phyloP scores from a whole-genome alignment of 352 stramenopile species.

The Globisporangium irregulare region DNA sequence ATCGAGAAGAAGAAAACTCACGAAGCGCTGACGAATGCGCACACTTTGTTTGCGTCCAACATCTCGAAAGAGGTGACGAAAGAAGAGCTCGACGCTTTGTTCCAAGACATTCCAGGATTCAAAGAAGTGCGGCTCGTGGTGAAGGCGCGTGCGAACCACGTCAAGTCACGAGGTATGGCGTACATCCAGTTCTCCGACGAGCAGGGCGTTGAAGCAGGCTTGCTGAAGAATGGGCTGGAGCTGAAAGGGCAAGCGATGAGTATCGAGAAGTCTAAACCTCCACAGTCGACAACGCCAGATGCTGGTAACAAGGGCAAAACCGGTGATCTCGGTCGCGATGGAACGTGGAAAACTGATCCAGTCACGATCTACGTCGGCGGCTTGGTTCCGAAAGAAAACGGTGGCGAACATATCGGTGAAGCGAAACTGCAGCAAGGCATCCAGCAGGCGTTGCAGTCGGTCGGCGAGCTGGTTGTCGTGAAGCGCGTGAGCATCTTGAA shows the following conservation, averaged over 20 bases:
- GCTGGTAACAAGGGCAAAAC: background rate
- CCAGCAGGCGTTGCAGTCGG: conserved; percentile 32
- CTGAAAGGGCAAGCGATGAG: conserved; percentile 30
- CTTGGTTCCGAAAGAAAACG: conserved; percentile 21
- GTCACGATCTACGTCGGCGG: conserved; percentile 59
- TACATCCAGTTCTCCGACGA: conserved; percentile 67
- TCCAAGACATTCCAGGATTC: conserved; percentile 41
- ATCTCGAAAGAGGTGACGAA: conserved; percentile 54
- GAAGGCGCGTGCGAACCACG: conserved; percentile 51
- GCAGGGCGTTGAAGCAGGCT: conserved; percentile 31
- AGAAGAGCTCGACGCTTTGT: conserved; percentile 50
- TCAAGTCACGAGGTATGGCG: conserved; percentile 72
- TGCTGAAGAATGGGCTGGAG: conserved; percentile 9
- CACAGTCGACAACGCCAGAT: conserved; percentile 9
- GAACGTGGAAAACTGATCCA: conserved; percentile 46
- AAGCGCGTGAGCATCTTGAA: conserved; percentile 51
- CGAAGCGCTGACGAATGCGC: conserved; percentile 47
- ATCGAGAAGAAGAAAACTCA: conserved; percentile 32
- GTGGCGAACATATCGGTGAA: conserved; percentile 32
- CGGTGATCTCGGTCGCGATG: conserved; percentile 14
- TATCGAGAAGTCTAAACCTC: conserved; percentile 51
- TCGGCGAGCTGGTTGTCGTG: conserved; percentile 32
- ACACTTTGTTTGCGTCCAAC: conserved; percentile 72
- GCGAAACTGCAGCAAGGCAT: conserved; percentile 33
- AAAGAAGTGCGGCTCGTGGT: conserved; percentile 63